Base-by-base conservation (phyloP, 495 filamentous ascomycete genomes). In the Venustampulla echinocandica region DNA sequence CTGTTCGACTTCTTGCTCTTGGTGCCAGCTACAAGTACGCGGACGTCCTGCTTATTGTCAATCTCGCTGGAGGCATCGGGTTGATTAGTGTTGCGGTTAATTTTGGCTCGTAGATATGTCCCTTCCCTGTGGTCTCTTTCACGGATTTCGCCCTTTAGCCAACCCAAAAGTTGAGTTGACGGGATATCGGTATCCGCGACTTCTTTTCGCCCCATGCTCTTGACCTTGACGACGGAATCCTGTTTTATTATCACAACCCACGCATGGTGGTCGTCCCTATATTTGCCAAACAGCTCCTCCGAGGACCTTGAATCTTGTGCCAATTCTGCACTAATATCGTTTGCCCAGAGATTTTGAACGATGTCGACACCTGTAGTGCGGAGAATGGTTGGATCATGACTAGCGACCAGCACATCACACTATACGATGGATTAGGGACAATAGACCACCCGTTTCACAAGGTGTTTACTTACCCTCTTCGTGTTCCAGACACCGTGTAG, bases 1-100 rank as follows among this genome's bases (percentile, higher is more conserved):
- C 90, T 80, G 60, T 93, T 95, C 32, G 81, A 81, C 67, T 95
- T 98, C 64, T 95, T 95, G 59, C 79, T 84, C 55, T 84, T 81
- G 22, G 86, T 87, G 41, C 84, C 80, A 0, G 84, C 77, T 1
- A 85, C 68, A 1, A 97, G 74, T 21, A 97, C 82, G 37, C 87
- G 81, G 21, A 98, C 90, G 48, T 90, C 80, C 55, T 81, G 81
- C 37, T 76, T 71, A 19, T 68, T 69, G 22, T 80, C 79, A n/a
- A 55, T 50, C 13, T 56, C 27, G 47, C 60, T 46, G 64, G 55
- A 44, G 75, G 71, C 44, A 69, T 68, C 30, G 49, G 39, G 46
- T 56, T 55, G 43, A 58, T 58, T 10, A 56, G 47, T 28, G 22
- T 37, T 13, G 1, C 57, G 57, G 19, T 51, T 50, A 23, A 74